Conservation (phyloP, 2,329 filamentous ascomycete species). For the Nannizziopsis barbatae region DNA sequence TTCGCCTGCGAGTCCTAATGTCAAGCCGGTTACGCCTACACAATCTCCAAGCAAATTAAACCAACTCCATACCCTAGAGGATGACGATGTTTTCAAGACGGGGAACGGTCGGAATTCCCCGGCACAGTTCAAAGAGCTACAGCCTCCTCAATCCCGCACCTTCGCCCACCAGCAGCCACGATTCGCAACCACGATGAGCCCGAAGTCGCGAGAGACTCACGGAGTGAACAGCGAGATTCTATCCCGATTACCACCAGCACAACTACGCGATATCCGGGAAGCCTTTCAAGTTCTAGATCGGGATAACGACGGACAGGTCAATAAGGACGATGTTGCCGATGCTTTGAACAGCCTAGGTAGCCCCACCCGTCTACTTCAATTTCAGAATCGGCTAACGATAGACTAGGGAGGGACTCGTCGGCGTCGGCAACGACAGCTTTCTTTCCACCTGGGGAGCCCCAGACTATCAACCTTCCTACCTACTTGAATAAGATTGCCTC, state of each 20-base stretch:
- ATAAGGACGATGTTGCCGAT: slow-evolving; percentile 70
- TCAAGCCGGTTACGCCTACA: slow-evolving; percentile 33
- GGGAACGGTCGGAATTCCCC: slow-evolving; percentile 24
- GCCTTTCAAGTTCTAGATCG: slow-evolving; percentile 88
- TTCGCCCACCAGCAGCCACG: slow-evolving; percentile 18
- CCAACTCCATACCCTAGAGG: slow-evolving; percentile 36
- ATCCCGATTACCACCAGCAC: slow-evolving; percentile 54
- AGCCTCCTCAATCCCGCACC: slow-evolving; percentile 32
- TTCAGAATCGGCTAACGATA: background rate
- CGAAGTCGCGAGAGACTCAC: slow-evolving; percentile 19
- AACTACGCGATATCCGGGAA: slow-evolving; percentile 79
- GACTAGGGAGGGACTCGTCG: slow-evolving; percentile 59
- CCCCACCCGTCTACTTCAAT: background rate
- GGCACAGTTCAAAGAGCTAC: slow-evolving; percentile 30
- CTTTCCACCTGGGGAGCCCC: slow-evolving; percentile 59
- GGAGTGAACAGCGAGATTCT: slow-evolving; percentile 17
- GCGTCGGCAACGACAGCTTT: slow-evolving; percentile 63
- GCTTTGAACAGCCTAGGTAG: slow-evolving; percentile 76
- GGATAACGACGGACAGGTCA: slow-evolving; percentile 73
- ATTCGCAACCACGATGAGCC: slow-evolving; percentile 7
- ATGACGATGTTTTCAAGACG: slow-evolving; percentile 28
- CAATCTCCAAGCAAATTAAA: slow-evolving; percentile 39
- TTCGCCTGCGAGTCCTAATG: slow-evolving; percentile 39
- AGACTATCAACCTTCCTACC: slow-evolving; percentile 68
- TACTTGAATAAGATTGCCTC: slow-evolving; percentile 76